These are phyloP conservation scores for Scleroderma bovista DNA, from an alignment of 768 basidiomycete genomes.

Conservation along the genomic window DNA sequence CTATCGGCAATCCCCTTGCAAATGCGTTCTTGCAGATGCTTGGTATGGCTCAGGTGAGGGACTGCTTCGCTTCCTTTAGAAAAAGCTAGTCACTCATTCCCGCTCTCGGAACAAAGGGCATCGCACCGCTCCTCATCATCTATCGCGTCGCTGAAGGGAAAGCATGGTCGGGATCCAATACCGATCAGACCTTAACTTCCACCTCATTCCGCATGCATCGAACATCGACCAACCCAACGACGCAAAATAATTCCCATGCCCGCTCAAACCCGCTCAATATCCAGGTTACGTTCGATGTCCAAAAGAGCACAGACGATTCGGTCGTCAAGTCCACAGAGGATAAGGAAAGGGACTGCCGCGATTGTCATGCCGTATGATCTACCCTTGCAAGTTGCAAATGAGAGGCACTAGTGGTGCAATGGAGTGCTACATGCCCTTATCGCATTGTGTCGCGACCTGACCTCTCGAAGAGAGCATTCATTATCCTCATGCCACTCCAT, in stretches of 20 bases:
- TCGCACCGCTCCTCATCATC: conserved; percentile 44
- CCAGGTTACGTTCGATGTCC: conserved; percentile 13
- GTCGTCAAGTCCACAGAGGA: conserved; percentile 4
- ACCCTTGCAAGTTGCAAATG: not conserved
- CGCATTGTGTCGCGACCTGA: too few species aligned
- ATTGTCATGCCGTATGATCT: not conserved
- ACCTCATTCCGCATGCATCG: conserved; percentile 10
- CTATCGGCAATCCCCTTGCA: conserved; percentile 17
- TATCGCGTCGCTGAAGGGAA: conserved; percentile 43
- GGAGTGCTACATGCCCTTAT: too few species aligned
- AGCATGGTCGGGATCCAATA: conserved; percentile 31
- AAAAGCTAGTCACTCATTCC: not conserved
- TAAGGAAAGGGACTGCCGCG: not conserved
- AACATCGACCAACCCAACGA: conserved; percentile 1
- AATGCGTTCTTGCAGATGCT: conserved; percentile 27
- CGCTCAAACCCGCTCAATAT: conserved; percentile 6
- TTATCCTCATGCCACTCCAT: not conserved
- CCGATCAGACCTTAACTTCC: conserved; percentile 5
- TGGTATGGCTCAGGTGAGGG: conserved; percentile 24
- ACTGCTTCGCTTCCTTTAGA: not conserved
- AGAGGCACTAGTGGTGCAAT: too few species aligned
- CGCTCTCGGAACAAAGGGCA: conserved; percentile 27
- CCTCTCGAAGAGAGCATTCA: too few species aligned
- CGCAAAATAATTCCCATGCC: not conserved
- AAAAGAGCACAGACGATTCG: conserved; percentile 3